Evolutionary conservation across 305 asterid species (phyloP).

Genomic region (Fraxinus baroniana): DNA sequence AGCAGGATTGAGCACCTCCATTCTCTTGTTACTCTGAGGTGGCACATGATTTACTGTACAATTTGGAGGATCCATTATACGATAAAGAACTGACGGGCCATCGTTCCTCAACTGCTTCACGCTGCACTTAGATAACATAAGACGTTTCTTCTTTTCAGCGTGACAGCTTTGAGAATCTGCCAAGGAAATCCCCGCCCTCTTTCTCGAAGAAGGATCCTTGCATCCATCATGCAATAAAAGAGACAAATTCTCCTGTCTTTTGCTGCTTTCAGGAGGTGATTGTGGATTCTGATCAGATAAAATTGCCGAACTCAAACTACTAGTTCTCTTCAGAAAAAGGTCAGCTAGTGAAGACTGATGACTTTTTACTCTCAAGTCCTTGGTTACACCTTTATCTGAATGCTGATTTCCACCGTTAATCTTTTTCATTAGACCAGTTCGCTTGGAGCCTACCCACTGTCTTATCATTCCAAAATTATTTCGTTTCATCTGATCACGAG

Average conservation of each 20-base stretch:
- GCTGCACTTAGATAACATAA: constrained; percentile 31
- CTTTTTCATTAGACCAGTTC: constrained; percentile 48
- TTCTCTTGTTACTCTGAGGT: constrained; percentile 29
- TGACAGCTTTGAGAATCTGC: constrained; percentile 25
- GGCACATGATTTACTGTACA: constrained; percentile 28
- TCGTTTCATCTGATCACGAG: constrained; percentile 34
- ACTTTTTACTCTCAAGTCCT: constrained; percentile 33
- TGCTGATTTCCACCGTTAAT: constrained; percentile 33
- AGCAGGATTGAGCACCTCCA: constrained; percentile 20
- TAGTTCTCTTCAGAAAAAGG: constrained; percentile 31
- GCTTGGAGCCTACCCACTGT: constrained; percentile 61
- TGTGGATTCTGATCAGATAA: constrained; percentile 33
- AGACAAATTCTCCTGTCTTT: constrained; percentile 31
- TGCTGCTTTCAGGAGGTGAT: constrained; percentile 37
- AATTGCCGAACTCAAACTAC: constrained; percentile 30
- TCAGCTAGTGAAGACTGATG: constrained; percentile 27
- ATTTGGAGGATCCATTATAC: constrained; percentile 24
- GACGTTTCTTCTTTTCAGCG: constrained; percentile 29
- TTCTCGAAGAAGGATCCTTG: constrained; percentile 35
- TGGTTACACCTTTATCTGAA: constrained; percentile 20
- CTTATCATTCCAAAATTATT: constrained; percentile 49
- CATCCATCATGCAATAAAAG: constrained; percentile 28
- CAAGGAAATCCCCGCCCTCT: constrained; percentile 35
- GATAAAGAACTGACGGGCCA: constrained; percentile 22
- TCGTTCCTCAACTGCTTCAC: constrained; percentile 36